Evolutionary conservation across 441 rosid species (phyloP), one percentile per base, ranked within the genome.

Genomic region (Pelargonium myrrhifolium): DNA sequence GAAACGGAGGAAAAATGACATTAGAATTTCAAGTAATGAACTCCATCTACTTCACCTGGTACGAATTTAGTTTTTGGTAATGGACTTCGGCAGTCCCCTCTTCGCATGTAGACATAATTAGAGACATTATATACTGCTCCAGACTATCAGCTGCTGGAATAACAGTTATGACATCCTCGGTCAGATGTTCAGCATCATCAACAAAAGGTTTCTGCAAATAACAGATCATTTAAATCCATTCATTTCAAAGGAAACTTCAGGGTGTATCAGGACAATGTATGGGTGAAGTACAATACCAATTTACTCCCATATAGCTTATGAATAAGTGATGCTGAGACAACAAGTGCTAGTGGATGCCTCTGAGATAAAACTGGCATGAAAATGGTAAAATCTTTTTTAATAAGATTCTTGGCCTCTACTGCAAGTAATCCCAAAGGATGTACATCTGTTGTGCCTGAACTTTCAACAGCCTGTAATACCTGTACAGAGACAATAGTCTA

Each of bases 131-230:
- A 80, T 77, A 85, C 77, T 80, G 95, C 87, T 95, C 99, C 76
- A 95, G 96, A 79, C 83, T 82, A 85, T 92, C 93, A 60, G 99
- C 98, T 71, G 81, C 85, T 2, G 98, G 99, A 71, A 92, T 90
- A 62, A 95, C 99, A 79, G 96, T 87, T 70, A 84, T 90, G 15
- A 84, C 91, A 76, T 89, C 99, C 81, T 95, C 99, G 3, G 97
- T 92, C 79, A 95, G 80, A 74, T 92, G 94, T 75, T 95, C 97
- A 65, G 87, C 87, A 71, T 82, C 79, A 79, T 92, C 96, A 74
- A 86, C 87, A 79, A 95, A 95, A 65, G 99, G 98, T 89, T 87
- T 95, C 99, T 95, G 89, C 75, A 79, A 70, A 80, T 35, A 70
- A 64, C 70, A 76, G 66, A 72, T 64, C 65, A 66, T 15, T 66